phyloP scores from a whole-genome alignment of 495 filamentous ascomycete species.

The Podospora comata region DNA sequence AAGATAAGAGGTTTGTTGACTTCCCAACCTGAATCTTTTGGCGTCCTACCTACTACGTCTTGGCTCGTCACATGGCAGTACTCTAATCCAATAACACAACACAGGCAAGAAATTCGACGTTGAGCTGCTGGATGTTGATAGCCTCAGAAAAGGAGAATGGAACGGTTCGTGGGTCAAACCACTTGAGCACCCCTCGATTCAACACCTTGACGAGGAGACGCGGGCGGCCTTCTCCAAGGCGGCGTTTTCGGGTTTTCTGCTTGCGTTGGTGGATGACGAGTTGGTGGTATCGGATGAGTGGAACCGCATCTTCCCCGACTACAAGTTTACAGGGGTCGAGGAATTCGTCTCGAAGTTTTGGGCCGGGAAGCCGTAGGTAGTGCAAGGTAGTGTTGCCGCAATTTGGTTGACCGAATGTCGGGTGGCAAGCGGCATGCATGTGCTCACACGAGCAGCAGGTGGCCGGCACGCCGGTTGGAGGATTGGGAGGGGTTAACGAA shows the following conservation, averaged over 20 bases:
- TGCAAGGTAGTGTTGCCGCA: no score
- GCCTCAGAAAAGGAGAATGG: constrained; percentile 45
- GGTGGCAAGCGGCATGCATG: no score
- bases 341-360: constrained; percentile 49
- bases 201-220: constrained; percentile 40
- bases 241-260: constrained; percentile 35
- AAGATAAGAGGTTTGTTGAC: constrained; percentile 47
- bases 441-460: not conserved
- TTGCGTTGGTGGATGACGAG: constrained; percentile 39
- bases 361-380: constrained; percentile 35
- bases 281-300: constrained; percentile 50
- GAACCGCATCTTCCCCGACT: constrained; percentile 53
- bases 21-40: constrained; percentile 27
- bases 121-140: constrained; percentile 44
- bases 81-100: not conserved
- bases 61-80: not conserved
- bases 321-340: constrained; percentile 46
- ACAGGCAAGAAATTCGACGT: constrained; percentile 42
- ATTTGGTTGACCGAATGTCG: not conserved
- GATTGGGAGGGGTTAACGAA: not conserved
- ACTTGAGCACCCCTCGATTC: constrained; percentile 43
- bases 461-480: no score
- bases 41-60: not conserved
- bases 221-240: constrained; percentile 28
- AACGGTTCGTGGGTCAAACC: constrained; percentile 45